Evolutionary conservation across 345 rosid species (phyloP).

Genomic region (Combretum micranthum): DNA sequence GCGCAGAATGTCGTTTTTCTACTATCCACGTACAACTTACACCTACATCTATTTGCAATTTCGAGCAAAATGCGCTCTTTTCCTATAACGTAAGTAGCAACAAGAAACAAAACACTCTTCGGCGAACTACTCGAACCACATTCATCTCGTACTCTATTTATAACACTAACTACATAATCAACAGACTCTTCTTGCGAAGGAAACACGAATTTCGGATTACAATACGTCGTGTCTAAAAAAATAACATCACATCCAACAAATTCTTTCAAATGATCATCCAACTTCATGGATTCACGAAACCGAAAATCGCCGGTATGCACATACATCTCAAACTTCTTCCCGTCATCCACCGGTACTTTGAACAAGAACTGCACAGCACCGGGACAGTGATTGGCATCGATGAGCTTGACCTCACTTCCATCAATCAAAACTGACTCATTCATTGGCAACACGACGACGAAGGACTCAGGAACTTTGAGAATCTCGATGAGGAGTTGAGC

Average conservation of each 20-base stretch:
- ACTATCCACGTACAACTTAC: conserved; percentile 55
- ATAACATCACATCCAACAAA: conserved; percentile 70
- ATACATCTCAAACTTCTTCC: conserved; percentile 31
- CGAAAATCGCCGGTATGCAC: conserved; percentile 90
- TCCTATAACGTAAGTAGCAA: conserved; percentile 85
- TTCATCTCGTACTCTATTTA: conserved; percentile 47
- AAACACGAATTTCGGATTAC: conserved; percentile 69
- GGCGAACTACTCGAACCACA: conserved; percentile 1
- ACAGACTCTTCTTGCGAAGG: conserved; percentile 66
- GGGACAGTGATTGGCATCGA: conserved; percentile 89
- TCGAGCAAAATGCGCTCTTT: conserved; percentile 80
- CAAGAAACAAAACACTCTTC: conserved; percentile 65
- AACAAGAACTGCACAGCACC: conserved; percentile 86
- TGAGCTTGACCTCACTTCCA: conserved; percentile 51
- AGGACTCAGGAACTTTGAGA: conserved; percentile 44
- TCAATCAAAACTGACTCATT: conserved; percentile 36
- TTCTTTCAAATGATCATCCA: conserved; percentile 29
- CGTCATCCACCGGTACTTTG: conserved; percentile 29
- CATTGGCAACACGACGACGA: conserved; percentile 47
- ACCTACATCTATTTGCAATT: conserved; percentile 48
- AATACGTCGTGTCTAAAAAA: conserved; percentile 81
- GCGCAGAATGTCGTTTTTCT: conserved; percentile 57
- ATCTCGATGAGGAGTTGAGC: conserved; percentile 46
- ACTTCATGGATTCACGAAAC: conserved; percentile 44
- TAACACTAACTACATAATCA: conserved; percentile 52